Evolutionary conservation across 1,139 yeast genomes (phyloP).

Genomic region (Suhomyces wounanorum): DNA sequence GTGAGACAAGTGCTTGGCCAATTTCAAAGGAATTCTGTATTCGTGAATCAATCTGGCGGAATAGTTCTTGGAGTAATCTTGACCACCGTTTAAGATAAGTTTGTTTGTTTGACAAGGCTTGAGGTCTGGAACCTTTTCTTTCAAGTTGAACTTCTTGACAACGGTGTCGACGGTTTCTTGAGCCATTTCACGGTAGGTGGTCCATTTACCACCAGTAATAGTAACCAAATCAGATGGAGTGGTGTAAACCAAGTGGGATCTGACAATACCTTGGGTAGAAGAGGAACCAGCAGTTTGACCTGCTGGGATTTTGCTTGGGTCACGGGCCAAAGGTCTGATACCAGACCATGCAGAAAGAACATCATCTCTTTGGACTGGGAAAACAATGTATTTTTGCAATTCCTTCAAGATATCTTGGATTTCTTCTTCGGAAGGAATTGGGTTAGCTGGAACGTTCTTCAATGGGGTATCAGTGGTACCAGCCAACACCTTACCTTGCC

Average conservation of each 20-base stretch:
- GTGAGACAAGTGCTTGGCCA: constrained; percentile 80
- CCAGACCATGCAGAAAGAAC: constrained; percentile 97
- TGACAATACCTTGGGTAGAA: constrained; percentile 79
- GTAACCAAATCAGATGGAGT: constrained; percentile 79
- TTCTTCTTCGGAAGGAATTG: constrained; percentile 86
- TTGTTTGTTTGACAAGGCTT: constrained; percentile 66
- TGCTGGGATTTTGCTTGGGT: constrained; percentile 65
- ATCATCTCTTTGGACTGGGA: constrained; percentile 87
- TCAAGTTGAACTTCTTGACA: constrained; percentile 52
- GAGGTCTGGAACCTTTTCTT: constrained; percentile 27
- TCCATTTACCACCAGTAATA: constrained; percentile 98
- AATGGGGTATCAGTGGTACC: constrained; percentile 93
- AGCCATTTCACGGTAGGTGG: constrained; percentile 97
- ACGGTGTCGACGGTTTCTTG: constrained; percentile 86
- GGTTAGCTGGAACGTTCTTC: constrained; percentile 76
- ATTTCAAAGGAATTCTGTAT: constrained; percentile 69
- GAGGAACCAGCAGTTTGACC: constrained; percentile 41
- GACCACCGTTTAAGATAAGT: constrained; percentile 75
- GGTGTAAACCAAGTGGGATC: constrained; percentile 80
- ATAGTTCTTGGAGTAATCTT: constrained; percentile 62
- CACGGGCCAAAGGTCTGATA: constrained; percentile 90
- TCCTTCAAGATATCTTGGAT: constrained; percentile 86
- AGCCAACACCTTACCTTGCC: constrained; percentile 97
- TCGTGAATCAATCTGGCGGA: constrained; percentile 81
- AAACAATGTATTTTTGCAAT: constrained; percentile 83